A percentile compares a stretch with the other conserved stretches of the same genome.
phyloP scores from a whole-genome alignment of 2,329 filamentous ascomycete species.

The Fusarium proliferatum region DNA sequence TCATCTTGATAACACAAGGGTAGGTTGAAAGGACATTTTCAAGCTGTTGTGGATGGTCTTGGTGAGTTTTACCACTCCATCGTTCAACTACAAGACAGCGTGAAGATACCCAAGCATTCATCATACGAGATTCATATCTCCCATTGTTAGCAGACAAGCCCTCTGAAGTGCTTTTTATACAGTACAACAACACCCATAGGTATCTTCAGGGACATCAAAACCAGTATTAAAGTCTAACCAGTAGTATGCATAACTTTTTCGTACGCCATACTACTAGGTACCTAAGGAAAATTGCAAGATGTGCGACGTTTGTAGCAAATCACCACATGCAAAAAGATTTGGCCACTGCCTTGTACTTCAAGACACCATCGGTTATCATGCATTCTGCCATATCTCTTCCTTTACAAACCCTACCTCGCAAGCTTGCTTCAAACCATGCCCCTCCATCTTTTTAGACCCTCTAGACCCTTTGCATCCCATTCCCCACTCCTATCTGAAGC shows the following conservation, averaged over 20 bases:
- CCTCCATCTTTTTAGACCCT: conserved; percentile 17
- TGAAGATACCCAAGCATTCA: neutral
- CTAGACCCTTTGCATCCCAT: conserved; percentile 8
- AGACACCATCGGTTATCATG: neutral
- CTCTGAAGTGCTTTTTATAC: neutral
- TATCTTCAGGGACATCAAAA: neutral
- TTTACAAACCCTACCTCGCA: neutral
- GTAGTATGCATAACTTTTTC: neutral
- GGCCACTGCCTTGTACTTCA: neutral
- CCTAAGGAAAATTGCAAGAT: neutral
- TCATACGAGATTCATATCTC: neutral
- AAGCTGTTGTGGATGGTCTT: neutral
- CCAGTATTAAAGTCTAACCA: neutral
- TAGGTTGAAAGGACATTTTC: neutral
- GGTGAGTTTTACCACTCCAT: neutral
- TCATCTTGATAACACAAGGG: neutral
- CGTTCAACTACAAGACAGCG: neutral
- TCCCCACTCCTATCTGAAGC: conserved; percentile 19
- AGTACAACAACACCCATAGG: neutral
- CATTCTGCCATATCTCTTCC: neutral
- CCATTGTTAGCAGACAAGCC: neutral
- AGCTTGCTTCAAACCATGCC: conserved; percentile 6
- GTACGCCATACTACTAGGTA: neutral
- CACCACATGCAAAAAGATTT: neutral
- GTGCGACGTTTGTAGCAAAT: neutral